Conservation (phyloP, 805 yeast species). For the Debaryomyces tyrocola region DNA sequence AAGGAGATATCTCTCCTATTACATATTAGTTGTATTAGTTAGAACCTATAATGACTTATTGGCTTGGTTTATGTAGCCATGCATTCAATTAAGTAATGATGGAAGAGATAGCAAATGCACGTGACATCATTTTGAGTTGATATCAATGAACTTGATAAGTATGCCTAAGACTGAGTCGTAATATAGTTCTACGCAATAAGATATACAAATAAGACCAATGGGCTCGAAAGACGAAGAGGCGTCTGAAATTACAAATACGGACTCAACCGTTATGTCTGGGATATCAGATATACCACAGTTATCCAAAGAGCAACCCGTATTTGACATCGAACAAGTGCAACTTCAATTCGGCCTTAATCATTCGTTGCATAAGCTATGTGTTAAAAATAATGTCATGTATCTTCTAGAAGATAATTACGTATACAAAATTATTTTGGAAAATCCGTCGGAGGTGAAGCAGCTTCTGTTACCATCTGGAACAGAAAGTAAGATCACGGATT, state of each 20-base stretch:
- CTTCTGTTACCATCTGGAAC: constrained; percentile 21
- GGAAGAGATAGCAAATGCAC: too few relatives aligned
- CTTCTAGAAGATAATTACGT: constrained; percentile 20
- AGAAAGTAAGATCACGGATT: constrained; percentile 16
- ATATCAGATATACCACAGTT: background rate
- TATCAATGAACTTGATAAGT: too few relatives aligned
- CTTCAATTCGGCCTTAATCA: constrained; percentile 35
- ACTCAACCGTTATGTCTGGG: background rate
- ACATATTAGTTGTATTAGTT: too few relatives aligned
- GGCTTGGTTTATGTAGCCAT: too few relatives aligned
- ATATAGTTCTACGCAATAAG: too few relatives aligned
- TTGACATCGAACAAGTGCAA: constrained; percentile 38
- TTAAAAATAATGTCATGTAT: constrained; percentile 36
- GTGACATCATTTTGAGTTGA: too few relatives aligned
- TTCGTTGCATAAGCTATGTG: constrained; percentile 24
- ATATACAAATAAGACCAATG: background rate
- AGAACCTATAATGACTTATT: too few relatives aligned
- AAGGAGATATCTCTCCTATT: too few relatives aligned
- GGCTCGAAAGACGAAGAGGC: background rate
- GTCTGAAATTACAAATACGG: background rate
- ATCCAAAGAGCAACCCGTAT: constrained; percentile 6
- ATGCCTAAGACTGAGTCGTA: too few relatives aligned
- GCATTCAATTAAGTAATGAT: too few relatives aligned
- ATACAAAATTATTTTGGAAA: constrained; percentile 32
- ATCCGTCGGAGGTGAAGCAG: constrained; percentile 32